Conservation (phyloP, 169 alveolate genomes). For the Theileria equi region DNA sequence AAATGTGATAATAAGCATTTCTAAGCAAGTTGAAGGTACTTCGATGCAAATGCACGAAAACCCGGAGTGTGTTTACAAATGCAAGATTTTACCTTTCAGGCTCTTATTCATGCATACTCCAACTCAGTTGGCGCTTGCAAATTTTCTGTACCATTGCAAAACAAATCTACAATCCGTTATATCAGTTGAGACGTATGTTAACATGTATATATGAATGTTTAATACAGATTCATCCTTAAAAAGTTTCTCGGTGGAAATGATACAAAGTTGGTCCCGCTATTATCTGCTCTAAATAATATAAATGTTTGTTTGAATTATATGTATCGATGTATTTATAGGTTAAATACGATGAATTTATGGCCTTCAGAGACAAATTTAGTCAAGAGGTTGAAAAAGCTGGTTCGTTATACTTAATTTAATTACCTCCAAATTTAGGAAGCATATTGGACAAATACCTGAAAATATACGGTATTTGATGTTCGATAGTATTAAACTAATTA, state of each 20-base stretch:
- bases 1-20: slow-evolving; percentile 12
- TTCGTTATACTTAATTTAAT: not conserved
- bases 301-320: slow-evolving; percentile 1
- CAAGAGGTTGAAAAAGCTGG: slow-evolving; percentile 37
- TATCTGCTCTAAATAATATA: not conserved
- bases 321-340: slow-evolving; percentile 5
- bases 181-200: slow-evolving; percentile 43
- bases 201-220: too few species aligned
- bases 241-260: slow-evolving; percentile 36
- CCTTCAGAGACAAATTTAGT: slow-evolving; percentile 8
- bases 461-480: not conserved
- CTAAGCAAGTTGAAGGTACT: slow-evolving; percentile 31
- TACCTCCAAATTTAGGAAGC: not conserved
- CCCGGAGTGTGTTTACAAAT: slow-evolving; percentile 32
- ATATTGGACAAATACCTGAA: slow-evolving; percentile 47
- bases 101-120: slow-evolving; percentile 54
- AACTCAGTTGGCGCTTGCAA: slow-evolving; percentile 52
- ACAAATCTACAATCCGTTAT: slow-evolving; percentile 8
- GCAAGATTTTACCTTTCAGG: not conserved
- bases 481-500: not conserved
- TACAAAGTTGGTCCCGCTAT: not conserved
- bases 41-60: slow-evolving; percentile 30
- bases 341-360: not conserved
- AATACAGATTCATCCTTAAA: slow-evolving; percentile 39
- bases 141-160: slow-evolving; percentile 29